Evolutionary conservation across 2,329 filamentous ascomycete species (phyloP).

Genomic region (Microdochium trichocladiopsis): DNA sequence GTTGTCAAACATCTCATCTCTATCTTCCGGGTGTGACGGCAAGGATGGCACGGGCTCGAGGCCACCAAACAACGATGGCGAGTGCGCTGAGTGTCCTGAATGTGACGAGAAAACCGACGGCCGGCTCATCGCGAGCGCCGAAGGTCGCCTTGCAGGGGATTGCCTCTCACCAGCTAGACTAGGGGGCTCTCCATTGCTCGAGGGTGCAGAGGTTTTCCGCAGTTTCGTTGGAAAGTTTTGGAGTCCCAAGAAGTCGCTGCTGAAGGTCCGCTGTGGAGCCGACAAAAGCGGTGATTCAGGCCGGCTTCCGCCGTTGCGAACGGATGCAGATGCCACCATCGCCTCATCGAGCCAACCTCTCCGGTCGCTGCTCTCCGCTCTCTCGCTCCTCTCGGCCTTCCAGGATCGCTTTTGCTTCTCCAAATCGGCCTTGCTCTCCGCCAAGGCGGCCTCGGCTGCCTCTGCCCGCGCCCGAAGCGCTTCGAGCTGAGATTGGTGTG

Average conservation of each 20-base stretch:
- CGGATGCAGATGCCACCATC: conserved; percentile 27
- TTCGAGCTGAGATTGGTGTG: conserved; percentile 52
- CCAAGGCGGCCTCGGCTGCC: conserved; percentile 57
- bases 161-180: conserved; percentile 8
- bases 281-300: conserved; percentile 48
- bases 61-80: conserved; percentile 40
- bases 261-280: conserved; percentile 41
- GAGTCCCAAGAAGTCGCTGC: conserved; percentile 44
- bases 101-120: conserved; percentile 31
- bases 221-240: conserved; percentile 31
- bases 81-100: conserved; percentile 22
- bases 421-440: conserved; percentile 42
- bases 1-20: conserved; percentile 42
- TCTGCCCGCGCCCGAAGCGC: conserved; percentile 58
- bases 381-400: conserved; percentile 31
- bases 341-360: conserved; percentile 45
- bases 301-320: conserved; percentile 36
- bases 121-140: conserved; percentile 36
- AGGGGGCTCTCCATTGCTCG: conserved; percentile 37
- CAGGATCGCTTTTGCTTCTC: conserved; percentile 37
- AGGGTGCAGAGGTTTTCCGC: conserved; percentile 41
- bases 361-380: conserved; percentile 27
- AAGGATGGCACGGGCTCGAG: conserved; percentile 34
- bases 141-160: conserved; percentile 33
- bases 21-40: conserved; percentile 35